Conservation (phyloP, 2,329 filamentous ascomycete species). For the Neodidymelliopsis sp. region DNA sequence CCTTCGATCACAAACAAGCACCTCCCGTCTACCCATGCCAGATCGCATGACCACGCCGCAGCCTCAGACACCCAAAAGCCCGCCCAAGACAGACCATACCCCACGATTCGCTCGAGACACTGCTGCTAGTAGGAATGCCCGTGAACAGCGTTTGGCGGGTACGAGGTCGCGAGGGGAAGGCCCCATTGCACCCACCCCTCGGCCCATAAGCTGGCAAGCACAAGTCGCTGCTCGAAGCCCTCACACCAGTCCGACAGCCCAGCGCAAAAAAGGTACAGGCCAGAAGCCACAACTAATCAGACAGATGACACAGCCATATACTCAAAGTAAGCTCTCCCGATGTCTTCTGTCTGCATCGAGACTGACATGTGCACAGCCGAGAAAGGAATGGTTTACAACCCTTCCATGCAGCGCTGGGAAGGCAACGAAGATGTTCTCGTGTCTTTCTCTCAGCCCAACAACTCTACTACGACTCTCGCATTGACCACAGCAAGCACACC, state of each 20-base stretch:
- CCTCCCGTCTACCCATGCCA: constrained; percentile 49
- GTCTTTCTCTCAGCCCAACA: constrained; percentile 68
- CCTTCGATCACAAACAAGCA: constrained; percentile 59
- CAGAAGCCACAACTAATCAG: constrained; percentile 90
- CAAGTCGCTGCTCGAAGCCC: constrained; percentile 60
- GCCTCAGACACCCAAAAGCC: constrained; percentile 64
- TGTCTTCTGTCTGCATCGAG: constrained; percentile 3
- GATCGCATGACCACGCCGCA: constrained; percentile 57
- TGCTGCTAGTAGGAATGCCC: constrained; percentile 69
- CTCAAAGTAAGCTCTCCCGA: constrained; percentile 71
- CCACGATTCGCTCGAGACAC: constrained; percentile 73
- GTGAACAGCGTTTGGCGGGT: constrained; percentile 64
- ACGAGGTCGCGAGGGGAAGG: constrained; percentile 55
- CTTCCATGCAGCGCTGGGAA: constrained; percentile 87
- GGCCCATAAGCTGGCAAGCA: constrained; percentile 67
- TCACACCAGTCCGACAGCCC: constrained; percentile 58
- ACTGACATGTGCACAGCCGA: constrained; percentile 64
- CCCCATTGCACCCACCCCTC: constrained; percentile 54
- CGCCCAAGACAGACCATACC: constrained; percentile 59
- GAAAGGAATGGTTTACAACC: constrained; percentile 97
- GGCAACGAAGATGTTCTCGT: constrained; percentile 88
- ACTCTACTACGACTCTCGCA: constrained; percentile 57
- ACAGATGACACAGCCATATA: constrained; percentile 77
- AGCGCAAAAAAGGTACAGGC: constrained; percentile 58
- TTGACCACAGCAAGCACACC: constrained; percentile 50